These are phyloP conservation scores for Xylaria nigripes DNA, from an alignment of 495 filamentous ascomycete genomes.

Conservation along the genomic window DNA sequence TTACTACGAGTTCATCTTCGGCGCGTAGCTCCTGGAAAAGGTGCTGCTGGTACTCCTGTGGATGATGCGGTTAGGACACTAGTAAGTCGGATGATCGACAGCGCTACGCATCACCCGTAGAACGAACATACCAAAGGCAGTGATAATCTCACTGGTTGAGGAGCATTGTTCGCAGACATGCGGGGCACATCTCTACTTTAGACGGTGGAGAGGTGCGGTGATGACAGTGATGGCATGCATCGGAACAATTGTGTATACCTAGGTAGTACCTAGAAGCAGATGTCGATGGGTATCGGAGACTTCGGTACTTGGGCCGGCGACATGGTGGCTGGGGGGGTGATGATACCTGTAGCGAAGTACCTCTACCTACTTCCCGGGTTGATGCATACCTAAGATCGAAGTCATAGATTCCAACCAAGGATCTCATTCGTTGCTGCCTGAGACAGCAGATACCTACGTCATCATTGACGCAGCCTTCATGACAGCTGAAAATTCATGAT, in stretches of 20 bases:
- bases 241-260: too few species aligned
- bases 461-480: constrained; percentile 15
- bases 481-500: background rate
- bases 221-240: constrained; percentile 15
- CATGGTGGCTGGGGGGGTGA: too few species aligned
- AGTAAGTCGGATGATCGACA: background rate
- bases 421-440: background rate
- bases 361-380: too few species aligned
- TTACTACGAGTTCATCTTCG: constrained; percentile 87
- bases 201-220: constrained; percentile 8
- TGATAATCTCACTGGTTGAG: constrained; percentile 80
- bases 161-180: constrained; percentile 47
- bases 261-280: constrained; percentile 4
- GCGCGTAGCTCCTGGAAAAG: constrained; percentile 81
- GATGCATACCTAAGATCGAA: too few species aligned
- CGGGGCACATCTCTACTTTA: constrained; percentile 23
- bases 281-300: background rate
- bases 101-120: background rate
- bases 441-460: constrained; percentile 18
- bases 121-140: constrained; percentile 65
- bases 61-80: background rate
- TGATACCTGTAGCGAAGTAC: too few species aligned
- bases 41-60: constrained; percentile 74
- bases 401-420: too few species aligned
- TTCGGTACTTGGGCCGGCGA: too few species aligned